A percentile compares a stretch with the other conserved stretches of the same genome.
These are phyloP conservation scores for Singerocomus inundabilis DNA, from an alignment of 1,284 basidiomycete species.

Conservation along the genomic window DNA sequence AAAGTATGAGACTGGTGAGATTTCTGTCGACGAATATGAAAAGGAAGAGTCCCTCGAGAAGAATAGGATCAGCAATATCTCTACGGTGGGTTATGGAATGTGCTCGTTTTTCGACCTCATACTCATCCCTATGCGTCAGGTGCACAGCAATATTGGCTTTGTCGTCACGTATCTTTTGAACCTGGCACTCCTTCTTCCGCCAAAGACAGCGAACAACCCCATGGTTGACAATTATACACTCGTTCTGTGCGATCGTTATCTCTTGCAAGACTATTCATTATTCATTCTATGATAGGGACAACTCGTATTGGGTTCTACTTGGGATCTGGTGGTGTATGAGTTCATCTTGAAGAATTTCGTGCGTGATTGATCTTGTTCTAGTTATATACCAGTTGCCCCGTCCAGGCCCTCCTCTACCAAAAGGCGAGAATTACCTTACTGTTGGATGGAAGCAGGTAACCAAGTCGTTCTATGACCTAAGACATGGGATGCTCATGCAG, in stretches of 20 bases:
- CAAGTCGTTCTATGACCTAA: not conserved
- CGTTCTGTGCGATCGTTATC: conserved; percentile 46
- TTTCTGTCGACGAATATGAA: conserved; percentile 64
- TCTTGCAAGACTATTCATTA: not conserved
- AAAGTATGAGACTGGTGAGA: conserved; percentile 59
- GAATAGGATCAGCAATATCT: conserved; percentile 84
- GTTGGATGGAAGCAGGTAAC: conserved; percentile 78
- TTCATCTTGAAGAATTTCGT: not conserved
- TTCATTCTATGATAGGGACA: conserved; percentile 45
- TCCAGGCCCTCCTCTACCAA: conserved; percentile 69
- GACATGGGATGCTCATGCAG: not conserved
- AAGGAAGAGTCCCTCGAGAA: conserved; percentile 77
- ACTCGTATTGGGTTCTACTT: conserved; percentile 69
- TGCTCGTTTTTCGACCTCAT: not conserved
- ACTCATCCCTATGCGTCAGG: conserved; percentile 38
- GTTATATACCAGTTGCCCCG: conserved; percentile 77
- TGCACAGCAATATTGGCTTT: conserved; percentile 76
- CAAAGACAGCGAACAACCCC: conserved; percentile 49
- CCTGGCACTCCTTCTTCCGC: conserved; percentile 71
- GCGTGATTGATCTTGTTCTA: conserved; percentile 26
- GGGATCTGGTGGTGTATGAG: conserved; percentile 81
- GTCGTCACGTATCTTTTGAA: conserved; percentile 66
- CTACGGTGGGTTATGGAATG: conserved; percentile 52
- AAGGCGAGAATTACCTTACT: conserved; percentile 69
- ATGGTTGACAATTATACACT: conserved; percentile 73